These are phyloP conservation scores for Kwoniella dejecticola DNA, from an alignment of 768 basidiomycete genomes.

Conservation along the genomic window DNA sequence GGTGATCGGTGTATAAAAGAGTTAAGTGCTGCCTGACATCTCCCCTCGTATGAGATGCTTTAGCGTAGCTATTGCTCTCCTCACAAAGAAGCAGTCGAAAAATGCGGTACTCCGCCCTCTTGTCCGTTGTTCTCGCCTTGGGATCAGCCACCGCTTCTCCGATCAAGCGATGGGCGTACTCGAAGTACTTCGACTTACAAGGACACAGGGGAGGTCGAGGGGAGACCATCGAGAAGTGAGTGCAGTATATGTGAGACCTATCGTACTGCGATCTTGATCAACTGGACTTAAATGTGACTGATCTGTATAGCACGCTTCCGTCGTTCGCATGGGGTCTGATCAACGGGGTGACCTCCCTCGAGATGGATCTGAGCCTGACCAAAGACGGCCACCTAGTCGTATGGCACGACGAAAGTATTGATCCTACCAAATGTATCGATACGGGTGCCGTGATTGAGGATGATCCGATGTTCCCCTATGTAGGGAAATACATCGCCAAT, in stretches of 20 bases:
- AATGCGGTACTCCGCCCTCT: slow-evolving; percentile 14
- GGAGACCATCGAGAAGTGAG: slow-evolving; percentile 65
- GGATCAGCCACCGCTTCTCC: slow-evolving; percentile 21
- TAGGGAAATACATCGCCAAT: slow-evolving; percentile 34
- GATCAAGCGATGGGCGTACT: slow-evolving; percentile 30
- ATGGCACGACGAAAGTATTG: slow-evolving; percentile 76
- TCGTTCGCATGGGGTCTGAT: slow-evolving; percentile 79
- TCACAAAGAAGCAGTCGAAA: neutral
- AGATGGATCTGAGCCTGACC: slow-evolving; percentile 61
- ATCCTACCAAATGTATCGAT: slow-evolving; percentile 68
- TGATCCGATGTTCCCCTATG: slow-evolving; percentile 48
- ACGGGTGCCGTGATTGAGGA: slow-evolving; percentile 60
- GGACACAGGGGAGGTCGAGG: slow-evolving; percentile 69
- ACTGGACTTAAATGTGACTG: too few relatives aligned
- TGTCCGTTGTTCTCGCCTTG: slow-evolving; percentile 12
- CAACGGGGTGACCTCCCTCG: slow-evolving; percentile 73
- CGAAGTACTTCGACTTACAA: slow-evolving; percentile 42
- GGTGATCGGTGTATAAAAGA: too few relatives aligned
- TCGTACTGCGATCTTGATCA: too few relatives aligned
- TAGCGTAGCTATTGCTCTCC: neutral
- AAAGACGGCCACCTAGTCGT: slow-evolving; percentile 77
- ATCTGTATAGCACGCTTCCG: slow-evolving; percentile 65
- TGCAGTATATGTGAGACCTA: too few relatives aligned
- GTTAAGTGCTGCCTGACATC: too few relatives aligned
- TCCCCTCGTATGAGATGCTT: too few relatives aligned